Base-by-base conservation (phyloP, 148 eudicot genomes). In the Cornus florida region DNA sequence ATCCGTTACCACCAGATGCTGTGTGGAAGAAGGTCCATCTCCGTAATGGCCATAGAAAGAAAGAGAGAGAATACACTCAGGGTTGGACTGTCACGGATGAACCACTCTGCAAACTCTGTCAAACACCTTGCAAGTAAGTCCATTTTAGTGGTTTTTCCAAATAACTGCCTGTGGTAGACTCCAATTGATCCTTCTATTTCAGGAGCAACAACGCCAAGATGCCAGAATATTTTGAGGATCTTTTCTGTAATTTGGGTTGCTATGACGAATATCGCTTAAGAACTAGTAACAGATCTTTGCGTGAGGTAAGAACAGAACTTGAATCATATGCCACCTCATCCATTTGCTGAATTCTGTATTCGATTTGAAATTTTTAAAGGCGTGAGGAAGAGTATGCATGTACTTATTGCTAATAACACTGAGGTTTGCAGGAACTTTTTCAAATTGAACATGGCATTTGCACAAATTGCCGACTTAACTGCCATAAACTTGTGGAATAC, bases 91-190 rank as follows among this genome's bases (percentile, higher is more conserved):
- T 82, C 39, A 80, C 65, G 48, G 88, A 86, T 64, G 93, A 94
- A 86, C 99, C 99, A 74, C 90, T 96, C 68, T 96, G 99, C 92
- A 96, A 92, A 80, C 92, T 92, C 64, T 96, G 99, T 87, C 95
- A 92, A 83, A 87, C 59, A 74, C 92, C 91, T 69, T 96, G 94
- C 95, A 82, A 66, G 99, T 96, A 82, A 86, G 92, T 86, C 66
- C 77, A 8, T 9, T 33, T 43, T n/a, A 67, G 10, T 74, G 9
- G 64, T 8, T 59, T 23, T 75, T 69, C 56, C 14, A 50, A 7
- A 10, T 72, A 28, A 50, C 39, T 46, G 24, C 19, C 32, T 24
- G 70, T 81, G 2, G 2, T 57, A 39, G 19, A 8, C 31, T 48
- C 7, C 4, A 32, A 50, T 69, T 43, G 41, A 43, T 35, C 80